Conservation (phyloP, 202 grass and related monocot genomes). For the Hordeum pubiflorum region DNA sequence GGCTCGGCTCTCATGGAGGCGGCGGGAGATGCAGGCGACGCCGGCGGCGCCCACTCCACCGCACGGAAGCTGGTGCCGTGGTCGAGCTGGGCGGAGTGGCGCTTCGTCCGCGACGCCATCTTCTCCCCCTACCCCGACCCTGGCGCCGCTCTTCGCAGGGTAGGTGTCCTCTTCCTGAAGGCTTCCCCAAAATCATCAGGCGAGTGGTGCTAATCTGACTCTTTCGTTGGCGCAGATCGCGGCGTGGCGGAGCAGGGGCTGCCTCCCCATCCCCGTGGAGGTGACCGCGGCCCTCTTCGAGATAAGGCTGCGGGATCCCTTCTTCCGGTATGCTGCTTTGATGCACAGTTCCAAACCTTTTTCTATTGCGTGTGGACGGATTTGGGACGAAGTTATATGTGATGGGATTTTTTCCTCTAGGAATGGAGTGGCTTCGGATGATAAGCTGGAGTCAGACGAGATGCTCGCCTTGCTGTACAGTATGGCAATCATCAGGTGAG, state of each 20-base stretch:
- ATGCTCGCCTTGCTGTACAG: conserved; percentile 88
- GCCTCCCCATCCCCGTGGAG: conserved; percentile 61
- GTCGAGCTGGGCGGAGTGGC: conserved; percentile 86
- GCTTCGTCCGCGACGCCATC: conserved; percentile 57
- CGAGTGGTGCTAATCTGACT: neutral
- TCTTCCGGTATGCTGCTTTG: conserved; percentile 43
- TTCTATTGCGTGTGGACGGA: neutral
- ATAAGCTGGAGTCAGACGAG: conserved; percentile 51
- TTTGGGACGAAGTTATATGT: conserved; percentile 2
- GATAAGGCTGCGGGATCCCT: conserved; percentile 79
- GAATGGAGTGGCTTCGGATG: conserved; percentile 27
- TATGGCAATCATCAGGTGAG: conserved; percentile 76
- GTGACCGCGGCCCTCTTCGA: conserved; percentile 71
- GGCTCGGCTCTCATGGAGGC: conserved; percentile 6
- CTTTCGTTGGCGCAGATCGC: conserved; percentile 43
- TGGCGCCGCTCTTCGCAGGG: conserved; percentile 43
- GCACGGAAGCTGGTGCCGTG: conserved; percentile 78
- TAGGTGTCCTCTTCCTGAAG: neutral
- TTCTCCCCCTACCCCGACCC: conserved; percentile 56
- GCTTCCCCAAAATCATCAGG: neutral
- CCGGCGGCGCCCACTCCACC: conserved; percentile 28
- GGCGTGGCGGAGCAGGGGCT: conserved; percentile 77
- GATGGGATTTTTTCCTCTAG: conserved; percentile 22
- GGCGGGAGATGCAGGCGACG: neutral
- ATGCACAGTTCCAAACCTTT: neutral